Base-by-base conservation (phyloP, 805 yeast genomes). In the Hanseniaspora clermontiae region DNA sequence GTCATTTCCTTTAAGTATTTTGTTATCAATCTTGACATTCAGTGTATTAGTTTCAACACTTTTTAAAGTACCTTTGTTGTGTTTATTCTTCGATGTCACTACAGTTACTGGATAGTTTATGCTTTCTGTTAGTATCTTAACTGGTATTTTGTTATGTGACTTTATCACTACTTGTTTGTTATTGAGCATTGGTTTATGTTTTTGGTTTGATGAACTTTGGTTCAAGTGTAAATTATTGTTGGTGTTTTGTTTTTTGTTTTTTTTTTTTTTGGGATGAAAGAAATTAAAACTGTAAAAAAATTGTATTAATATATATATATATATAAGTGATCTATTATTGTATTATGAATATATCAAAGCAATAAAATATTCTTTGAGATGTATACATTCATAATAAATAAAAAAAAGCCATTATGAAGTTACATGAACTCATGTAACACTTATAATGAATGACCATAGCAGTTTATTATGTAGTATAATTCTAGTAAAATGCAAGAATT, bases 401-500 rank as follows among this genome's bases (percentile, higher is more conserved):
- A 10, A 32, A 11, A 11, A 32, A 10, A 32, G 12, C 15, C 29
- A 51, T 43, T 39, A 36, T 20, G n/a, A n/a, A 45, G 24, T 45
- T 31, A n/a, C 9, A 29, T 45, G 48, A 9, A 45, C 48, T 45
- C 48, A 45, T 29, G 17, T 31, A 43, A 38, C 17, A 17, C 37
- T 38, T 24, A 43, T 34, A n/a, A 27, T 36, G 39, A 48, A 48
- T 52, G 56, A 39, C 34, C 56, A 52, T 52, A 45, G 36, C 38
- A 52, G 48, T 31, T 45, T 52, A 53, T 53, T 53, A 53, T 45
- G 32, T 31, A 42, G 57, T 53, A 53, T 53, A 45, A 53, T 53
- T 53, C 57, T 53, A 53, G 57, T 53, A 53, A 53, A 53, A 53
- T 38, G 57, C 57, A 53, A 53, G 57, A 53, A 53, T 53, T 46